Evolutionary conservation across 192 early-diverging fungal genomes (phyloP).

Genomic region (Ambispora gerdemannii): DNA sequence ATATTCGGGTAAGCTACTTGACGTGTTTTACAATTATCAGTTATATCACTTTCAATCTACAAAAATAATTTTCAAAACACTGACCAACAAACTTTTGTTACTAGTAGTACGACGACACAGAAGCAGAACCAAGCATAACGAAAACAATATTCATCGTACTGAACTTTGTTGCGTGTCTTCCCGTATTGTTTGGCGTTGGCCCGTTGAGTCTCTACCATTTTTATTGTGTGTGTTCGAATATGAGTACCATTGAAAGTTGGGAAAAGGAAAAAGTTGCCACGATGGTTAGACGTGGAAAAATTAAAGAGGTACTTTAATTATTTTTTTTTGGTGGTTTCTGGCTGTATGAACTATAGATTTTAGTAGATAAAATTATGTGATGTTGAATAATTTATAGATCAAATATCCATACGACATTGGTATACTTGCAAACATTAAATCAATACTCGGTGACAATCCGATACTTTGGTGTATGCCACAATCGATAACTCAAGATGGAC

Average conservation of each 20-base stretch:
- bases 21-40: no score
- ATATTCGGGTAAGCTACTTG: conserved; percentile 33
- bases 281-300: conserved; percentile 58
- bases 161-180: conserved; percentile 65
- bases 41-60: no score
- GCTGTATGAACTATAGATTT: no score
- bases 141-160: conserved; percentile 74
- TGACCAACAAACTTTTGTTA: no score
- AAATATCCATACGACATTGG: conserved; percentile 85
- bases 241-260: conserved; percentile 82
- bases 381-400: conserved; percentile 27
- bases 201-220: conserved; percentile 68
- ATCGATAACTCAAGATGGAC: conserved; percentile 58
- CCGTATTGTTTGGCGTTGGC: conserved; percentile 68
- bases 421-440: conserved; percentile 63
- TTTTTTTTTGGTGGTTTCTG: no score
- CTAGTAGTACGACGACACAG: conserved; percentile 30
- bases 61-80: no score
- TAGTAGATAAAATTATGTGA: conserved; percentile 1
- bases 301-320: conserved; percentile 46
- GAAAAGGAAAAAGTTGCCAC: conserved; percentile 68
- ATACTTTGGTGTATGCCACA: conserved; percentile 79
- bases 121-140: conserved; percentile 56
- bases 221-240: conserved; percentile 66
- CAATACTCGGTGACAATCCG: conserved; percentile 67